Conservation (phyloP, 106 monocot species). For the Allium sativum region DNA sequence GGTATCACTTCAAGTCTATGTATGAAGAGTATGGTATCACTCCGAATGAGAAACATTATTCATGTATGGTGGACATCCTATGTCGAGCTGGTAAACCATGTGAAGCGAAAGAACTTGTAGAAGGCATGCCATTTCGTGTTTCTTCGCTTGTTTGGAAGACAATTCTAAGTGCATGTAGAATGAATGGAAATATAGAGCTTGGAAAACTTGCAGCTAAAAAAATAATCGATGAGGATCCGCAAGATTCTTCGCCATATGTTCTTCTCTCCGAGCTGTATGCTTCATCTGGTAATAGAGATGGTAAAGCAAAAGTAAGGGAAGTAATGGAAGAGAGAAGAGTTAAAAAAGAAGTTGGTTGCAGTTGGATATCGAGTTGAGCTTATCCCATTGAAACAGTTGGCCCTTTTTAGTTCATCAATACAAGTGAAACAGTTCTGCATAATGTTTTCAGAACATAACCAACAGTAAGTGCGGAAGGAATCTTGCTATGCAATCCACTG, state of each 20-base stretch:
- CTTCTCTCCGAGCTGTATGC: constrained; percentile 27
- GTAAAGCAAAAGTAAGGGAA: constrained; percentile 17
- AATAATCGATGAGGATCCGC: constrained; percentile 19
- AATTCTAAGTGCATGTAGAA: constrained; percentile 30
- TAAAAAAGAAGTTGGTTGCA: constrained; percentile 24
- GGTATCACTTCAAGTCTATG: constrained; percentile 23
- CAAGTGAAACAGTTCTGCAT: too few relatives aligned
- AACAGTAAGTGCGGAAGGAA: too few relatives aligned
- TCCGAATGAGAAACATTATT: constrained; percentile 25
- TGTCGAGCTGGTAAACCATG: constrained; percentile 19
- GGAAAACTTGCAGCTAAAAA: constrained; percentile 19
- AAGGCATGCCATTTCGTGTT: constrained; percentile 8
- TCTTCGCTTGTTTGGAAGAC: constrained; percentile 22
- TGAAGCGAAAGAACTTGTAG: constrained; percentile 25
- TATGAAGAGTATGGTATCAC: constrained; percentile 12
- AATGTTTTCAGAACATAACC: too few relatives aligned
- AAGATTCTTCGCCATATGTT: constrained; percentile 23
- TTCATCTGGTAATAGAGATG: constrained; percentile 11
- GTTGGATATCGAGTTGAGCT: constrained; percentile 19
- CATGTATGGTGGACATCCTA: constrained; percentile 30
- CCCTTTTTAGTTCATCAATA: too few relatives aligned
- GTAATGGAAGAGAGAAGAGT: constrained; percentile 22
- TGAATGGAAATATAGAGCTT: constrained; percentile 22
- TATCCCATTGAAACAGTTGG: background rate
- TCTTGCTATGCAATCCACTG: too few relatives aligned